Percentiles rank a stretch among this genome's conserved stretches.
Conservation (phyloP, 2,329 filamentous ascomycete genomes). For the Talaromyces sp. region DNA sequence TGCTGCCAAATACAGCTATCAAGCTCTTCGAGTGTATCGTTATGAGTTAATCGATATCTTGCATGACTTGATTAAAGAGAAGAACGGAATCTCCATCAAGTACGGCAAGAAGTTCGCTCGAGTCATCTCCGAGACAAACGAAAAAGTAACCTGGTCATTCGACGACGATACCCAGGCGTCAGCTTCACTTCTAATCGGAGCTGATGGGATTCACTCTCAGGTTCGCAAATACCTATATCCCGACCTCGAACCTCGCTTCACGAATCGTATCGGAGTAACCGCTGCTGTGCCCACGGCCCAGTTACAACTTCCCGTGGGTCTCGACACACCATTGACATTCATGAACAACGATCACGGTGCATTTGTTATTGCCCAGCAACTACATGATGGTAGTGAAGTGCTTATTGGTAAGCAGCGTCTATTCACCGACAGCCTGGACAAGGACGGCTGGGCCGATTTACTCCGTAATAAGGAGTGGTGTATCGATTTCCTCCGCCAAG, state of each 20-base stretch:
- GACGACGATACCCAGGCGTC: constrained; percentile 39
- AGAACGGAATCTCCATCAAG: constrained; percentile 34
- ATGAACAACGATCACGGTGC: constrained; percentile 30
- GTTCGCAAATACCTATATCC: constrained; percentile 51
- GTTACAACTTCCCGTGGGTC: constrained; percentile 10
- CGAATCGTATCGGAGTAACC: constrained; percentile 34
- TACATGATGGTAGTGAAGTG: constrained; percentile 28
- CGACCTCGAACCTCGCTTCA: constrained; percentile 47
- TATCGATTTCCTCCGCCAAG: constrained; percentile 21
- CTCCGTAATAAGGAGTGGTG: constrained; percentile 9
- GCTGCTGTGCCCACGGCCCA: constrained; percentile 13
- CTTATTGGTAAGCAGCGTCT: constrained; percentile 32
- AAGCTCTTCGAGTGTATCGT: constrained; percentile 10
- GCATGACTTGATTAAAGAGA: background rate
- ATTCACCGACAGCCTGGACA: constrained; percentile 4
- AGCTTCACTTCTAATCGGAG: constrained; percentile 49
- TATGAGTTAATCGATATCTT: constrained; percentile 4
- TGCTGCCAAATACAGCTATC: background rate
- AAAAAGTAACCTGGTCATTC: constrained; percentile 45
- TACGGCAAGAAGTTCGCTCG: constrained; percentile 44
- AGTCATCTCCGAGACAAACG: constrained; percentile 39
- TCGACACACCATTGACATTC: constrained; percentile 30
- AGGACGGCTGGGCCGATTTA: constrained; percentile 27
- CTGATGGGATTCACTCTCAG: constrained; percentile 57
- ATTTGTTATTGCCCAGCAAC: constrained; percentile 37